A percentile compares a stretch with the other conserved stretches of the same genome.
Conservation (phyloP, 2,329 filamentous ascomycete genomes). For the Colletotrichum lentis region DNA sequence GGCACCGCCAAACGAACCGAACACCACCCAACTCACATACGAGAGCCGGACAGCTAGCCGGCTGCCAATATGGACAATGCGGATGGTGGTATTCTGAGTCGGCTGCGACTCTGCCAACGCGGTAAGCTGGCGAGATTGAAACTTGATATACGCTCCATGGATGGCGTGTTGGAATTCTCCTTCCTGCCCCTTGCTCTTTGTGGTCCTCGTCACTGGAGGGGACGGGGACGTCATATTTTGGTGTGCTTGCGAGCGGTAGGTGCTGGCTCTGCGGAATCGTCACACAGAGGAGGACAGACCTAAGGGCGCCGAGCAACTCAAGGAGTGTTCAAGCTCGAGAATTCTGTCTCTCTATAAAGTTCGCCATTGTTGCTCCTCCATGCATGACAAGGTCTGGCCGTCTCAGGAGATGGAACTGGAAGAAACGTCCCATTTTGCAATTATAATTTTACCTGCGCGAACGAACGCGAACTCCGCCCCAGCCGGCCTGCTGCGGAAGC, state of each 20-base stretch:
- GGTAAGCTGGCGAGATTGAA: background rate
- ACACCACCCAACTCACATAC: background rate
- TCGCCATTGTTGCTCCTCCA: background rate
- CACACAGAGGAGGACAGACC: background rate
- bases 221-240: background rate
- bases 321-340: no score
- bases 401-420: no score
- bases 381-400: background rate
- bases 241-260: background rate
- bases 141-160: background rate
- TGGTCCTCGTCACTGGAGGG: background rate
- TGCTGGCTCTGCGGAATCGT: background rate
- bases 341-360: background rate
- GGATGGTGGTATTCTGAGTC: background rate
- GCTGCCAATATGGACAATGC: background rate
- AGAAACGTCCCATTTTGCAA: background rate
- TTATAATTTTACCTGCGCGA: no score
- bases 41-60: background rate
- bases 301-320: no score
- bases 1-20: background rate
- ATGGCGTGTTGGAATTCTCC: background rate
- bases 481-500: slow-evolving; percentile 7
- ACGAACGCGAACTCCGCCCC: background rate
- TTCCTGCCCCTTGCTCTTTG: background rate
- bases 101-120: background rate